Base-by-base conservation (phyloP, 768 basidiomycete species). In the Holtermanniella nyarrowii region DNA sequence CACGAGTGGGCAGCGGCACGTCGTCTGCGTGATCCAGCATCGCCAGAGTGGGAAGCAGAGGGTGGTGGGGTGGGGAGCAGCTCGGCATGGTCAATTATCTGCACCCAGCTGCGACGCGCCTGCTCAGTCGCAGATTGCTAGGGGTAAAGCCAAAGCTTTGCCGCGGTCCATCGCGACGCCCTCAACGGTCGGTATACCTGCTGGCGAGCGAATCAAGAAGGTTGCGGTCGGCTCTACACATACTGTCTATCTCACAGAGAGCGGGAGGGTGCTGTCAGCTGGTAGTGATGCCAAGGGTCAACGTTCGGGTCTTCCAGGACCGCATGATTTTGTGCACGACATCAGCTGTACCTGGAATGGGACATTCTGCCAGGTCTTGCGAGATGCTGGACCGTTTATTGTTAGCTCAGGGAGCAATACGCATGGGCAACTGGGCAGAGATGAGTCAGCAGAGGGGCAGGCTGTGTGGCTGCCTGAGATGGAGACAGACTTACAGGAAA, bases 21-120 rank as follows among this genome's bases (percentile, higher is more conserved):
- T 83, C 53, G 65, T 88, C 31, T 77, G 66, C 3, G 72, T 76
- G 7, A 53, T 65, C 12, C 42, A 59, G 21, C 46, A 50, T 1
- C 64, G 31, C 7, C 10, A 16, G 72, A 46, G 61, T 40, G 1
- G 48, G 40, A n/a, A 26, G 50, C 18, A 69, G 62, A 46, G 56
- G 71, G 42, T 83, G 4, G 59, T 77, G 12, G 90, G 89, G 5
- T 96, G 91, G 90, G 91, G 90, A 4, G 75, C 82, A 1, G 78
- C 80, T 13, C 76, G 91, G 26, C 88, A 91, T 61, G 88, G 88
- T 3, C 89, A 96, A 64, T 78, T 97, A 85, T 14, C 45, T 26
- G 20, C 39, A 20, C n/a, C 26, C n/a, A 16, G 27, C 47, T 14
- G 11, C 22, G 24, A 53, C 50, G n/a, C 21, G 16, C 26, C 23